A percentile compares a stretch with the other conserved stretches of the same genome.
These are phyloP conservation scores for Fusarium nurragi DNA, from an alignment of 2,329 filamentous ascomycete genomes.

Conservation along the genomic window DNA sequence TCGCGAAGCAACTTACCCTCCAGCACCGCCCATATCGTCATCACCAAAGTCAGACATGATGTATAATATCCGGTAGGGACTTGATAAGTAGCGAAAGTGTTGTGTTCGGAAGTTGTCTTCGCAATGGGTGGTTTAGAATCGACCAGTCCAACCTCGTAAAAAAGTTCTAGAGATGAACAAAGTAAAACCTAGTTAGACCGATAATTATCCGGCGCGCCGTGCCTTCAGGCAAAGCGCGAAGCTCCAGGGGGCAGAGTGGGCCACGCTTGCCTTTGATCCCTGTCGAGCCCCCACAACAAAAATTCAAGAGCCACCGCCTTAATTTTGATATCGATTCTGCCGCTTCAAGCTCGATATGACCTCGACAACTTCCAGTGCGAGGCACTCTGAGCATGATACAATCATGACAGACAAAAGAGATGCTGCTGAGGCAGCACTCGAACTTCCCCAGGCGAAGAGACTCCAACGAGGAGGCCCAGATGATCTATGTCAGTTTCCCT, in stretches of 20 bases:
- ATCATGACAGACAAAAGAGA: conserved; percentile 49
- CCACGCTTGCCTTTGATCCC: conserved; percentile 14
- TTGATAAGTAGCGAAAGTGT: conserved; percentile 1
- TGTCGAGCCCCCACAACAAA: conserved; percentile 43
- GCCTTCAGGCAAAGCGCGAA: conserved; percentile 1
- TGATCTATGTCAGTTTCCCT: conserved; percentile 37
- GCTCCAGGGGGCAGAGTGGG: conserved; percentile 2
- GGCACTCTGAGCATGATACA: conserved; percentile 29
- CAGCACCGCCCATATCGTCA: conserved; percentile 67
- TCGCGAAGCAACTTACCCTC: conserved; percentile 58
- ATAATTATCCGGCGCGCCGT: conserved; percentile 42
- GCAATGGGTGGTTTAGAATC: conserved; percentile 37
- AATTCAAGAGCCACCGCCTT: conserved; percentile 48
- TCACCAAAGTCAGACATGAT: conserved; percentile 80
- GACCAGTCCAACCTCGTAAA: conserved; percentile 42
- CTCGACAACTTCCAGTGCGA: conserved; percentile 11
- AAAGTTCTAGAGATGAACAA: conserved; percentile 43
- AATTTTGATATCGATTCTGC: conserved; percentile 49
- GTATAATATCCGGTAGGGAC: neutral
- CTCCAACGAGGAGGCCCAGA: conserved; percentile 28
- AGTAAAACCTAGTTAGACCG: conserved; percentile 46
- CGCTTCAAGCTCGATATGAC: conserved; percentile 26
- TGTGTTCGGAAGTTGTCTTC: conserved; percentile 4
- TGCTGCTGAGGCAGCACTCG: conserved; percentile 39
- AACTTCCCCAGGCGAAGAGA: conserved; percentile 44